Conservation (phyloP, 192 early-diverging fungal species). For the Phycomyces blakesleeanus region DNA sequence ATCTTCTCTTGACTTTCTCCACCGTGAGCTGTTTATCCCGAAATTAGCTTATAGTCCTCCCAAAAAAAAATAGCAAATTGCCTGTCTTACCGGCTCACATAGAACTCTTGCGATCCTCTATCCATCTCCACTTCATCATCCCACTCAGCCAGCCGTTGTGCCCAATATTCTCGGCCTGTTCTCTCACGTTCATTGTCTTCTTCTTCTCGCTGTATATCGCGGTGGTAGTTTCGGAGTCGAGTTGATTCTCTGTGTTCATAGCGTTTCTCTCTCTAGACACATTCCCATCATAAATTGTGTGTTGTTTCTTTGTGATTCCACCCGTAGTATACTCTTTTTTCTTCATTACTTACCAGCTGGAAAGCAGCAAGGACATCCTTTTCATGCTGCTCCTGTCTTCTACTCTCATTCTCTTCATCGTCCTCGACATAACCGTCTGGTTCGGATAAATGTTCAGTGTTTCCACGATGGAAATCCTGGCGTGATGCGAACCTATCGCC, state of each 20-base stretch:
- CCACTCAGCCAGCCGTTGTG: constrained; percentile 53
- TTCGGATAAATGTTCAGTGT: constrained; percentile 20
- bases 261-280: constrained; percentile 56
- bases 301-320: too few relatives aligned
- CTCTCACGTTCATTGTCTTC: constrained; percentile 37
- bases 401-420: constrained; percentile 31
- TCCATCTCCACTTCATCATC: constrained; percentile 71
- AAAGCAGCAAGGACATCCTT: constrained; percentile 45
- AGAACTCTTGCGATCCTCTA: constrained; percentile 66
- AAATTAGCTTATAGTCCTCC: too few relatives aligned
- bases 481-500: constrained; percentile 7
- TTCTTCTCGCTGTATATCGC: constrained; percentile 42
- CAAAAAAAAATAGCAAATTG: not conserved
- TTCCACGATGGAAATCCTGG: constrained; percentile 44
- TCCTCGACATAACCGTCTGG: constrained; percentile 32
- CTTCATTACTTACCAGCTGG: constrained; percentile 29
- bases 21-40: constrained; percentile 51
- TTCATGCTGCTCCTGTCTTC: constrained; percentile 40
- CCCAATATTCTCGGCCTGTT: constrained; percentile 40
- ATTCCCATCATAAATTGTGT: too few relatives aligned
- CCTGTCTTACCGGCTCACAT: constrained; percentile 61
- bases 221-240: constrained; percentile 40
- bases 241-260: constrained; percentile 59
- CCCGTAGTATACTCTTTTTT: too few relatives aligned
- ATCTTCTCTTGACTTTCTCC: constrained; percentile 64